A percentile compares a stretch with the other conserved stretches of the same genome.
Conservation (phyloP, 2,329 filamentous ascomycete species). For the Rutstroemia sydowiana region DNA sequence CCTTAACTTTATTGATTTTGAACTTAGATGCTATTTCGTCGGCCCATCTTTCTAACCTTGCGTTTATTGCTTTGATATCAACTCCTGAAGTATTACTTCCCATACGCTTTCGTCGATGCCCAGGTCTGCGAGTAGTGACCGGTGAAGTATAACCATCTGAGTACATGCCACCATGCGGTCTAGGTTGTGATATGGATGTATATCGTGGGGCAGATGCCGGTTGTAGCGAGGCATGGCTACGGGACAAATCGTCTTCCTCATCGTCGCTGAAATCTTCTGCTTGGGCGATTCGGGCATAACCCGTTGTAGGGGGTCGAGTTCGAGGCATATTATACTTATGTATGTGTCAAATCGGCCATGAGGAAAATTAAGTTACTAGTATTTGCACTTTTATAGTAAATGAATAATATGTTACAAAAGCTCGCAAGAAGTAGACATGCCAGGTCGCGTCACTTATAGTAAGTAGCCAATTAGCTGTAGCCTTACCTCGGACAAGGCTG, state of each 20-base stretch:
- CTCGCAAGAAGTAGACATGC: not conserved
- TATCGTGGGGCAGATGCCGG: conserved; percentile 52
- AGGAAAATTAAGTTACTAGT: conserved; percentile 2
- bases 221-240: conserved; percentile 47
- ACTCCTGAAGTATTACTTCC: conserved; percentile 78
- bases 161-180: conserved; percentile 52
- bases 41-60: conserved; percentile 88
- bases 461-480: conserved; percentile 2
- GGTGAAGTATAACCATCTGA: conserved; percentile 36
- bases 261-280: conserved; percentile 59
- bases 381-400: not conserved
- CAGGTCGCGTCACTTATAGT: conserved; percentile 3
- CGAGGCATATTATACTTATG: conserved; percentile 22
- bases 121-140: conserved; percentile 36
- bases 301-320: conserved; percentile 58
- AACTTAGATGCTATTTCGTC: conserved; percentile 97
- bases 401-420: conserved; percentile 4
- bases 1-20: conserved; percentile 74
- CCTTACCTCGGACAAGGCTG: conserved; percentile 4
- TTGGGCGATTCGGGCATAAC: conserved; percentile 79
- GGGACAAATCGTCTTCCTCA: conserved; percentile 54
- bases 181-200: conserved; percentile 55
- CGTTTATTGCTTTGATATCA: conserved; percentile 97
- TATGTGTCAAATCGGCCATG: conserved; percentile 4
- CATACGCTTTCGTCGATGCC: conserved; percentile 36